Conservation (phyloP, 805 yeast genomes). For the Suhomyces xylopsoci region DNA sequence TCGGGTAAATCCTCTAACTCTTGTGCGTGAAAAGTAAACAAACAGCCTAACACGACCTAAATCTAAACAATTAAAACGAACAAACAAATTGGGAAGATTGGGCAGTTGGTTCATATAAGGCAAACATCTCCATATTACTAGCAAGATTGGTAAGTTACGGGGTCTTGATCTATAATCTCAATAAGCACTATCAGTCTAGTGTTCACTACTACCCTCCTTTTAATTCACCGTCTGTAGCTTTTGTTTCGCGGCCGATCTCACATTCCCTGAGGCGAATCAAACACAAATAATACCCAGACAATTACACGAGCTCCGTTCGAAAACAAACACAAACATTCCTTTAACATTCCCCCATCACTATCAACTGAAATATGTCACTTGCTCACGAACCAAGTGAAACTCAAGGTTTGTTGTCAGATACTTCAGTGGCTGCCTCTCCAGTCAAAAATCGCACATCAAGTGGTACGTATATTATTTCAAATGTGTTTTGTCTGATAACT, state of each 20-base stretch:
- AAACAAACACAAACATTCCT: not conserved
- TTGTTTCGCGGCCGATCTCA: not conserved
- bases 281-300: not conserved
- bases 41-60: slow-evolving; percentile 6
- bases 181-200: not conserved
- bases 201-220: not conserved
- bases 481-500: not conserved
- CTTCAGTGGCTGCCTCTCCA: slow-evolving; percentile 1
- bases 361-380: not conserved
- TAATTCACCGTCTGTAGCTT: not conserved
- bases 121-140: not conserved
- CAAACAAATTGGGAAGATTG: not conserved
- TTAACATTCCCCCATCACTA: not conserved
- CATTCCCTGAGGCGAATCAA: not conserved
- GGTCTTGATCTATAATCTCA: not conserved
- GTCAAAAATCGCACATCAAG: no score
- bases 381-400: not conserved
- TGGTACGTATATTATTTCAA: not conserved
- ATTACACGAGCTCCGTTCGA: not conserved
- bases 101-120: not conserved
- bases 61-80: slow-evolving; percentile 1
- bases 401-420: not conserved
- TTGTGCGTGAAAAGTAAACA: slow-evolving; percentile 1
- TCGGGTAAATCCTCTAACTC: not conserved
- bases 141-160: not conserved